phyloP scores from a whole-genome alignment of 2,329 filamentous ascomycete species.

The Spiromastix sp. region DNA sequence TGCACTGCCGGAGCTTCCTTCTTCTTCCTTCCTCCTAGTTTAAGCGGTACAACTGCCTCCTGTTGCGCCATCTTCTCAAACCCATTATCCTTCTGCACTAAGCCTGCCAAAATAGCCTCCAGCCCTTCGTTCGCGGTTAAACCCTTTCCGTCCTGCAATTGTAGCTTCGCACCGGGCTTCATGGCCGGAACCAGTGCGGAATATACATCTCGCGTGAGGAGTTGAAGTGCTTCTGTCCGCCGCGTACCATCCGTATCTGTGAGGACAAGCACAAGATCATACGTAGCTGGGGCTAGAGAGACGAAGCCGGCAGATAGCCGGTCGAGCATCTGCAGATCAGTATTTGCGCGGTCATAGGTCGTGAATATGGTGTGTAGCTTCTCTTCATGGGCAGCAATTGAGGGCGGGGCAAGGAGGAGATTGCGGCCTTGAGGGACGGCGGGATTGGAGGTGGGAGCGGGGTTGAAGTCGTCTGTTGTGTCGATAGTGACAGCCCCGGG shows the following conservation, averaged over 20 bases:
- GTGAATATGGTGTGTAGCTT: conserved; percentile 61
- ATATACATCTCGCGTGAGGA: conserved; percentile 61
- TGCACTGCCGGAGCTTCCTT: not conserved
- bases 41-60: conserved; percentile 52
- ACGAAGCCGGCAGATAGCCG: conserved; percentile 75
- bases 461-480: not conserved
- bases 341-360: conserved; percentile 61
- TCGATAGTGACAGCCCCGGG: not conserved
- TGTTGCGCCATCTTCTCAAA: conserved; percentile 59
- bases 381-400: conserved; percentile 74
- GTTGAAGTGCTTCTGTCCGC: conserved; percentile 29
- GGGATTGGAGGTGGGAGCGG: no score
- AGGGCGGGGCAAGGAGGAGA: conserved; percentile 81
- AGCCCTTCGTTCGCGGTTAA: conserved; percentile 29
- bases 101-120: conserved; percentile 77
- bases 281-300: conserved; percentile 62
- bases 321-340: conserved; percentile 97
- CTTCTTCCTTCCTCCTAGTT: conserved; percentile 54
- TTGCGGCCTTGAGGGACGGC: conserved; percentile 41
- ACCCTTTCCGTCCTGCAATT: conserved; percentile 15
- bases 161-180: conserved; percentile 56
- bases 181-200: conserved; percentile 59
- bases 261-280: conserved; percentile 76
- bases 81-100: conserved; percentile 49
- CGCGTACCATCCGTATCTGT: conserved; percentile 60